Percentiles rank a stretch among this genome's conserved stretches.
phyloP scores from a whole-genome alignment of 2,329 filamentous ascomycete species.

The Fusarium oxysporum region DNA sequence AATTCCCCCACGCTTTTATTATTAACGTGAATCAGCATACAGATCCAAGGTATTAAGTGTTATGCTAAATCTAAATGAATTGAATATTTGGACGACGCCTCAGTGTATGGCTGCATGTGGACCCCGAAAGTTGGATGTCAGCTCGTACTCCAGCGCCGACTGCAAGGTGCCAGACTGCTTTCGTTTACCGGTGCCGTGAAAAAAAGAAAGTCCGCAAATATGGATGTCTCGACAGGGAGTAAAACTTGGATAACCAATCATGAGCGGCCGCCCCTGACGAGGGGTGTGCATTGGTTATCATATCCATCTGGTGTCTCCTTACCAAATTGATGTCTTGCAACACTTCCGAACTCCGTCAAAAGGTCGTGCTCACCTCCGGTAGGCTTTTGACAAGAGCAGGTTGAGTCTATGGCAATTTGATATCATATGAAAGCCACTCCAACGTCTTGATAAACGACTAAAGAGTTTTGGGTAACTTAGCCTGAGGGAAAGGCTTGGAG shows the following conservation, averaged over 20 bases:
- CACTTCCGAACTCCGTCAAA: slow-evolving; percentile 3
- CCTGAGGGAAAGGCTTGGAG: slow-evolving; percentile 31
- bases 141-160: slow-evolving; percentile 23
- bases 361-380: neutral
- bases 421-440: slow-evolving; percentile 14
- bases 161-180: slow-evolving; percentile 7
- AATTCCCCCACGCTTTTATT: slow-evolving; percentile 10
- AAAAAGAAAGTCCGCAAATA: slow-evolving; percentile 37
- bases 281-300: slow-evolving; percentile 28
- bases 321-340: slow-evolving; percentile 24
- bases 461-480: slow-evolving; percentile 13
- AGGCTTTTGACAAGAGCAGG: neutral
- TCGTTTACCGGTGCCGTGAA: neutral
- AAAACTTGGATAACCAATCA: slow-evolving; percentile 34
- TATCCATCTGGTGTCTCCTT: slow-evolving; percentile 21
- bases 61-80: neutral
- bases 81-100: slow-evolving; percentile 1
- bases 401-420: neutral
- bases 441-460: slow-evolving; percentile 28
- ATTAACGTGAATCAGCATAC: slow-evolving; percentile 15
- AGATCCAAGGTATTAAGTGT: neutral
- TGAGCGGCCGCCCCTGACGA: slow-evolving; percentile 24
- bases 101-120: neutral
- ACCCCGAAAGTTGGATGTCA: neutral
- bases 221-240: slow-evolving; percentile 31